Base-by-base conservation (phyloP, 2,329 filamentous ascomycete genomes). In the Talaromyces rugulosus region DNA sequence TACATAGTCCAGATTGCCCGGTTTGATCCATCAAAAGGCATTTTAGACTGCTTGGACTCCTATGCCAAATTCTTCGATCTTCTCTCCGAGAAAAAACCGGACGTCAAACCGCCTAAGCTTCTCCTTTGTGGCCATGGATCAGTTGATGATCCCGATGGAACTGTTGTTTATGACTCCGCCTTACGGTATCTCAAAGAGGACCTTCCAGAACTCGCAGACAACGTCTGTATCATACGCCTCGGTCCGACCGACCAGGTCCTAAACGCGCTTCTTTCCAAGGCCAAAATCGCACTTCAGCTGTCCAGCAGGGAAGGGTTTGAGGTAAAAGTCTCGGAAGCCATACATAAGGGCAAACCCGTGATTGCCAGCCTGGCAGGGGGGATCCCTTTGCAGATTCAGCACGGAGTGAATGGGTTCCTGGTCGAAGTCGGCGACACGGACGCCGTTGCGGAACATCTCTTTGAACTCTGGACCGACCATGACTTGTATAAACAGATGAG, bases 301-400 rank as follows among this genome's bases (percentile, higher is more conserved):
- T 93, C 89, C 2, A 92, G 88, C 0, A 85, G 89, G 40, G 91
- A 95, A 1, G 90, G 91, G 0, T 95, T 95, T 68, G 91, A 95
- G 75, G 88, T 95, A 68, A 95, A 95, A 75, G 90, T 95, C 5
- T 92, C 89, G 0, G 91, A 95, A 75, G 90, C 89, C 1, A 81
- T 94, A 27, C 90, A 93, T 71, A 91, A 92, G 52, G 90, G 90
- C 14, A 85, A 89, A 2, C 91, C 91, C 1, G 84, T 92, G 68
- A 91, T 95, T 65, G 89, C 88, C 3, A 91, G 89, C 1, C 81
- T 82, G 23, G 87, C 88, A 1, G 91, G 91, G n/a, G 91, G 91
- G 11, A 93, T 95, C 59, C 90, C 90, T 0, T 80, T 94, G 4
- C 91, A 95, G 72, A 83, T 95, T 61, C 83, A 89, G 72, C 79